These are phyloP conservation scores for Earliella scabrosa DNA, from an alignment of 1,284 basidiomycete species.

Conservation along the genomic window DNA sequence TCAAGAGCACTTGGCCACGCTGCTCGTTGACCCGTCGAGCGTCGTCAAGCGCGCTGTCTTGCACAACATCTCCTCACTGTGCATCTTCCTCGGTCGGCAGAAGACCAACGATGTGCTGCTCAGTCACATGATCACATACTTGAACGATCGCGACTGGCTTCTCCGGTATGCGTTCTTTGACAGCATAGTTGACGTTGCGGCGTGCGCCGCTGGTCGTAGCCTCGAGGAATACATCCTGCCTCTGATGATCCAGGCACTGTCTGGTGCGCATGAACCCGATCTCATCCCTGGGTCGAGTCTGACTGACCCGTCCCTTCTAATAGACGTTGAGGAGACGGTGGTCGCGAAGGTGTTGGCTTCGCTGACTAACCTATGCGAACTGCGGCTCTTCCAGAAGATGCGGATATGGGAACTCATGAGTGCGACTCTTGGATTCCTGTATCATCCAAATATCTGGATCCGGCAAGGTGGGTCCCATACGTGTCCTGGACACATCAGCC, in stretches of 20 bases:
- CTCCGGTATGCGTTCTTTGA: conserved; percentile 94
- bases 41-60: conserved; percentile 78
- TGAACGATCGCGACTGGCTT: conserved; percentile 96
- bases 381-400: conserved; percentile 88
- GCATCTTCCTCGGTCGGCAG: conserved; percentile 91
- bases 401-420: conserved; percentile 95
- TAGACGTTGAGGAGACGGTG: conserved; percentile 95
- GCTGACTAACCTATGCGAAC: conserved; percentile 84
- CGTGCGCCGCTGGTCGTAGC: conserved; percentile 86
- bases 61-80: conserved; percentile 85
- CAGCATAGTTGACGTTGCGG: conserved; percentile 93
- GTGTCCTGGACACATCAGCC: not conserved
- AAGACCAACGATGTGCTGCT: conserved; percentile 94
- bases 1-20: conserved; percentile 85
- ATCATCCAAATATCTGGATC: conserved; percentile 98
- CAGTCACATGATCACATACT: conserved; percentile 98
- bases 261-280: conserved; percentile 58
- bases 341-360: conserved; percentile 87
- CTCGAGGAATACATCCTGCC: conserved; percentile 92
- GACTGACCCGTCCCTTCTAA: conserved; percentile 9
- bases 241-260: conserved; percentile 90
- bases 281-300: not conserved
- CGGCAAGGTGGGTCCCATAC: conserved; percentile 67
- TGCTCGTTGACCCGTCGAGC: conserved; percentile 77
- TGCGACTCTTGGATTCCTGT: conserved; percentile 85